Evolutionary conservation across 1,284 basidiomycete species (phyloP), one percentile per base, ranked within the genome.

Genomic region (Sanghuangporus weigelae): DNA sequence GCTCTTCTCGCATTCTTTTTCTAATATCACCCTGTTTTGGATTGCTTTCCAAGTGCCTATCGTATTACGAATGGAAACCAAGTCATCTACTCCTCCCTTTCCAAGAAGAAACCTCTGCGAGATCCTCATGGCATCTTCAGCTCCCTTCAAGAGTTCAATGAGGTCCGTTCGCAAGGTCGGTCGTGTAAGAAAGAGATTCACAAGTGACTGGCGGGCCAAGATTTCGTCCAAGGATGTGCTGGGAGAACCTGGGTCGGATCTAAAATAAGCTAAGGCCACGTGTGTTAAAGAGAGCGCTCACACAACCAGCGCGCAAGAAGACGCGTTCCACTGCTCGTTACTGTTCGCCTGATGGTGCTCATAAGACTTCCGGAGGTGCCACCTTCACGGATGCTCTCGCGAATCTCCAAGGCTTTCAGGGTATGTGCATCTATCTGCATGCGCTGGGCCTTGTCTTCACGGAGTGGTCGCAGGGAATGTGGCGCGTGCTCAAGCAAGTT

Each of bases 341-440:
- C 77, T 0, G 95, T 96, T 48, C 91, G 82, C 68, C 89, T 91
- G 63, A 96, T 79, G 19, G 86, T 86, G 64, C 84, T 90, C 36
- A 96, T 71, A 49, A 98, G 77, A 64, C 90, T 95, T 0, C 95
- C 93, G 58, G 81, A 81, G 1, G 78, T 74, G 0, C 90, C 86
- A 2, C 92, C 92, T 66, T 92, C 90, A 38, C 87, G 81, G 40
- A 89, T 79, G 21, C 84, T 83, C 74, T 95, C 92, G 36, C 87
- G 81, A 63, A 98, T 90, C 75, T 98, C 95, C 23, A 97, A 84
- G 7, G 92, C 90, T 69, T 89, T 90, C 70, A 96, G 86, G 1
- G 95, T 96, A 72, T 95, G 89, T 1, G 91, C 84, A 73, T 96
- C 94, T 65, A 96, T 95, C 69, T 93, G 90, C 92, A 96, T 94